These are phyloP conservation scores for Galeopsis tetrahit DNA, from an alignment of 257 asterid species.

Conservation along the genomic window DNA sequence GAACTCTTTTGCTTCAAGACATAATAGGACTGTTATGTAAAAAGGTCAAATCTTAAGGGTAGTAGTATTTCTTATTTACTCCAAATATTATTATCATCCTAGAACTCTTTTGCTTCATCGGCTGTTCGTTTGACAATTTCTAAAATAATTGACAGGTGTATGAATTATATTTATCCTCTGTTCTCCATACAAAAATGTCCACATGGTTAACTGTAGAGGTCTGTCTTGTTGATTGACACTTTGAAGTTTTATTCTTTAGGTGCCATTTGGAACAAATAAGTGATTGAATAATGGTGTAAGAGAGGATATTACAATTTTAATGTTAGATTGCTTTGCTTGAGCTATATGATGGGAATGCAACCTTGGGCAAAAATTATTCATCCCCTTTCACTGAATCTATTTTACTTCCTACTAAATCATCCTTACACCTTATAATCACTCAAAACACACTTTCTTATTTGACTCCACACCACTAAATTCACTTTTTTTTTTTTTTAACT, in stretches of 20 bases:
- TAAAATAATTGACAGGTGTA: background rate
- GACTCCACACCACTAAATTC: too few relatives aligned
- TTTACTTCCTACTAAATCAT: too few relatives aligned
- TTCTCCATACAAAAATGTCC: background rate
- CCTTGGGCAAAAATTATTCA: background rate
- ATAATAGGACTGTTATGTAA: background rate
- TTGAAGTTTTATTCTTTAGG: conserved; percentile 6
- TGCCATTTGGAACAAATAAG: conserved; percentile 7
- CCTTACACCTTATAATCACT: too few relatives aligned
- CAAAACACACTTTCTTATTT: too few relatives aligned
- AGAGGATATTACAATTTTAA: background rate
- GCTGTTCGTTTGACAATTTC: background rate
- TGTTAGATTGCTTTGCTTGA: conserved; percentile 17
- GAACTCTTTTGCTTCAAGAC: too few relatives aligned
- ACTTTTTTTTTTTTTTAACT: too few relatives aligned
- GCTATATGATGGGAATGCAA: background rate
- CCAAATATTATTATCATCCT: conserved; percentile 20
- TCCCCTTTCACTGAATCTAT: too few relatives aligned
- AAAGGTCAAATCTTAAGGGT: background rate
- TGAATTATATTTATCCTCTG: background rate
- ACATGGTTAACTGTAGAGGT: background rate
- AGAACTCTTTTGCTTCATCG: conserved; percentile 1
- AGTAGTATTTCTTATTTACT: background rate
- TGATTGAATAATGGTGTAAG: conserved; percentile 2
- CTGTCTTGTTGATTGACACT: background rate